Evolutionary conservation across 306 rosid species (phyloP).

Genomic region (Castanopsis chinensis): DNA sequence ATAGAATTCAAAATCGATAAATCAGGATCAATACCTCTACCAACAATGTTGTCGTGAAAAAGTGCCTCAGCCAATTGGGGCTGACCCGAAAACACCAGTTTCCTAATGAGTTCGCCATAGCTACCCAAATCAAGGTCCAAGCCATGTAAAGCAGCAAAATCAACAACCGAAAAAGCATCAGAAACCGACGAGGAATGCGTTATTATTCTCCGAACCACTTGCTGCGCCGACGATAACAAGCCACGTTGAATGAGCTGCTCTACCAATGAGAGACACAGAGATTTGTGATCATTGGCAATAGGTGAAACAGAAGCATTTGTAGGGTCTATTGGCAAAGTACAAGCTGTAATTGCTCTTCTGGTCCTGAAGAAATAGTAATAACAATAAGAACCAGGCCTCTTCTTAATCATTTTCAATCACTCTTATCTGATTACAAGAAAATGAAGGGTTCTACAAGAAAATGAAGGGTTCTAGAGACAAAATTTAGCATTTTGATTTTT

Average conservation of each 20-base stretch:
- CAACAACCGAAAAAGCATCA: constrained; percentile 24
- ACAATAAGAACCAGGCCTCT: constrained; percentile 4
- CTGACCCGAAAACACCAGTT: constrained; percentile 30
- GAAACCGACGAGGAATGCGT: constrained; percentile 23
- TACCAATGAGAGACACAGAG: constrained; percentile 24
- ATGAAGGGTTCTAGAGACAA: neutral
- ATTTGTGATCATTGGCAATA: constrained; percentile 21
- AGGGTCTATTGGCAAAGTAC: constrained; percentile 26
- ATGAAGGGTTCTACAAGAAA: neutral
- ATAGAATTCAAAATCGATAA: constrained; percentile 31
- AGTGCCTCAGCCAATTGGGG: constrained; percentile 41
- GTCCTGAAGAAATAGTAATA: constrained; percentile 14
- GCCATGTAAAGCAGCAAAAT: constrained; percentile 27
- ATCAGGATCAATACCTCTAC: constrained; percentile 26
- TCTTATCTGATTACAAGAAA: neutral
- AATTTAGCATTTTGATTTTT: neutral
- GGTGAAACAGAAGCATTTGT: constrained; percentile 2
- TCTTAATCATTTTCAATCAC: constrained; percentile 25
- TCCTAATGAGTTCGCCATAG: constrained; percentile 36
- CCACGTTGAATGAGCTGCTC: constrained; percentile 39
- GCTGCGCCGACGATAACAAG: constrained; percentile 30
- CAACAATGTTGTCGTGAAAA: constrained; percentile 10
- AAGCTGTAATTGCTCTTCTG: constrained; percentile 27
- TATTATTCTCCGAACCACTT: constrained; percentile 33
- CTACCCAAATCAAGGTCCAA: constrained; percentile 32